A percentile compares a stretch with the other conserved stretches of the same genome.
Conservation (phyloP, 148 eudicot genomes). For the Tetragonia tetragonoides region DNA sequence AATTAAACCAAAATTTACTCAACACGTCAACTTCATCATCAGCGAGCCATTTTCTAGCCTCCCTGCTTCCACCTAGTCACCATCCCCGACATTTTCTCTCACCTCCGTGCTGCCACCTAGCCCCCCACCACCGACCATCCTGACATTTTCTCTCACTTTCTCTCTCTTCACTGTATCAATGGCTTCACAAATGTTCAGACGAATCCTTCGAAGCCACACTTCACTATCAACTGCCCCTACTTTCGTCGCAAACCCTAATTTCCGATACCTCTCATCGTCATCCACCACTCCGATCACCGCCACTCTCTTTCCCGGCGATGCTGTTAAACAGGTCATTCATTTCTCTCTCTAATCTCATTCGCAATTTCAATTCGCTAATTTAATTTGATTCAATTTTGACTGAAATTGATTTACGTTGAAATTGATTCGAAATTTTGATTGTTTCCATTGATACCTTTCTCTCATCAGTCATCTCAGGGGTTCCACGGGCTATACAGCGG, state of each 20-base stretch:
- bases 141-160: background rate
- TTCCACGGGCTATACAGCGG: too few relatives aligned
- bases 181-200: conserved; percentile 68
- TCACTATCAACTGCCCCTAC: conserved; percentile 21
- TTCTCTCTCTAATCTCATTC: background rate
- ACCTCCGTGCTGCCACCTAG: too few relatives aligned
- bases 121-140: too few relatives aligned
- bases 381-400: background rate
- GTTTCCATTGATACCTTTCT: background rate
- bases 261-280: conserved; percentile 40
- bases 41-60: too few relatives aligned
- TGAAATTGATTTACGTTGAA: background rate
- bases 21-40: too few relatives aligned
- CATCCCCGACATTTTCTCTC: too few relatives aligned
- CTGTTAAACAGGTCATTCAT: conserved; percentile 68
- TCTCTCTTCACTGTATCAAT: conserved; percentile 17
- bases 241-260: conserved; percentile 22
- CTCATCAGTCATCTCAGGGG: too few relatives aligned
- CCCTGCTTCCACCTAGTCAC: too few relatives aligned
- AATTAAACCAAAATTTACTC: too few relatives aligned
- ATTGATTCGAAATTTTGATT: background rate
- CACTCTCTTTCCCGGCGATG: conserved; percentile 94
- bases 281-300: conserved; percentile 61
- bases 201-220: conserved; percentile 42
- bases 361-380: background rate